Evolutionary conservation across 768 basidiomycete species (phyloP), one percentile per base, ranked within the genome.

Genomic region (Leccinum imitatum): DNA sequence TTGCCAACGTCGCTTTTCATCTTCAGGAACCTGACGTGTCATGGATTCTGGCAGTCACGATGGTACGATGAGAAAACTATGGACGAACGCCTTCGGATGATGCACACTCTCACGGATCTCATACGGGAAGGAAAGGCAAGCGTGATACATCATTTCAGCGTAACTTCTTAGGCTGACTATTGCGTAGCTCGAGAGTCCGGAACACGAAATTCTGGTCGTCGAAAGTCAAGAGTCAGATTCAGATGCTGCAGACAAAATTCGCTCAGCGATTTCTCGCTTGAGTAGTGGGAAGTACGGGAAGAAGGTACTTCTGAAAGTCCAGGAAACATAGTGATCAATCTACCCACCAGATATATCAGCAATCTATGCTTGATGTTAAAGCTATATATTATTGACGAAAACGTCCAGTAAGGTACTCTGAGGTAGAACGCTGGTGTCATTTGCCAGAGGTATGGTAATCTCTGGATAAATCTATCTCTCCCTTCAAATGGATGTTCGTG

Each of bases 401-500:
- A 39, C 10, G 19, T 46, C 11, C 3, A 15, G 33, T 63, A 50
- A 35, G 35, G 35, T 53, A 57, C 46, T n/a, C 23, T 10, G 47
- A 25, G 39, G 6, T 23, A 57, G 33, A 37, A 37, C 13, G 17
- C 30, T 9, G 54, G 25, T 35, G 17, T 62, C 51, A 72, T 59
- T 67, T 71, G 41, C 30, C 50, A 25, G 62, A 6, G 5, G 70
- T 65, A 53, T 80, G 77, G 71, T 85, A 92, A 68, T 93, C 91
- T 62, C 83, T 84, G 50, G 87, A 86, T 53, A 96, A 74, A 74
- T 96, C 94, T 77, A 97, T 89, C 67, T 89, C 86, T 19, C 87
- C 90, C 69, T 85, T 90, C 72, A 95, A 75, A 78, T 96, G 94
- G 3, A 89, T 86, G 67, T 96, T 97, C 41, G 93, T 95, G 65